Percentiles rank a stretch among this genome's conserved stretches.
Evolutionary conservation across 306 rosid genomes (phyloP).

Genomic region (Cucurbita maxima): DNA sequence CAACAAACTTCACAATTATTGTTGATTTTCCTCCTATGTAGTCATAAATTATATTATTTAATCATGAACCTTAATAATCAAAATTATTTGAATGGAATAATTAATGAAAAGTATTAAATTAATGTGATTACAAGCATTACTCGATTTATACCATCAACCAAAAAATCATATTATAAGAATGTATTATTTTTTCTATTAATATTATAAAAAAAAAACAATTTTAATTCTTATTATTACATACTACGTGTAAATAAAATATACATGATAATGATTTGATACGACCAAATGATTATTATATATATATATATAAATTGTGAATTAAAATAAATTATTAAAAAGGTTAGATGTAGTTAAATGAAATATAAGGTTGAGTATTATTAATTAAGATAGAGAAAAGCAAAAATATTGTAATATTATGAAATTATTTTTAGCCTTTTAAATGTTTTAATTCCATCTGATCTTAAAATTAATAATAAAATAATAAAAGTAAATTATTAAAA

Average conservation of each 20-base stretch:
- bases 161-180: too few relatives aligned
- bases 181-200: too few relatives aligned
- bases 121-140: not conserved
- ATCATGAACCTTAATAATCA: not conserved
- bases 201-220: not conserved
- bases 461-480: too few relatives aligned
- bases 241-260: not conserved
- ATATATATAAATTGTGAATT: too few relatives aligned
- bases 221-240: not conserved
- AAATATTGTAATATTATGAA: not conserved
- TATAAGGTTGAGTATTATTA: not conserved
- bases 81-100: not conserved
- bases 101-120: not conserved
- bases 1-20: slow-evolving; percentile 1
- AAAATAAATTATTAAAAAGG: too few relatives aligned
- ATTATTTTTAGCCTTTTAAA: not conserved
- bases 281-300: not conserved
- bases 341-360: not conserved
- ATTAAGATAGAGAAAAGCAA: not conserved
- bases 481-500: too few relatives aligned
- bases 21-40: not conserved
- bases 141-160: not conserved
- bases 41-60: not conserved
- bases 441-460: too few relatives aligned
- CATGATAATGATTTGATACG: not conserved